Evolutionary conservation across 2,329 filamentous ascomycete genomes (phyloP), one percentile per base, ranked within the genome.

Genomic region (Arthrobotrys musiformis): DNA sequence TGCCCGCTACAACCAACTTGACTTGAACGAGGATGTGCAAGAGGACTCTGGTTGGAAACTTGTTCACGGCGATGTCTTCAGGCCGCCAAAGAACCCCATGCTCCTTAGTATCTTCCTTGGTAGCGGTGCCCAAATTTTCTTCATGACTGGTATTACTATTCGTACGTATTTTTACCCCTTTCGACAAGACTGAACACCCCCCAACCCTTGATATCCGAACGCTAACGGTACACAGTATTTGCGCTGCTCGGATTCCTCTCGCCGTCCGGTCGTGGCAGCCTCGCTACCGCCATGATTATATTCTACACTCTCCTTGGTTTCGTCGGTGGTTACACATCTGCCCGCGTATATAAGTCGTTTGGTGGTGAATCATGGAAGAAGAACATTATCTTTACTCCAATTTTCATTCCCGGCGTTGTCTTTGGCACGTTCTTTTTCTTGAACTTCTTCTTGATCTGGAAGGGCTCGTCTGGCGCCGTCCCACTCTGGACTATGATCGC

Each of bases 41-140:
- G 95, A 99, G 82, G 95, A 99, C 83, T 97, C 94, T 8, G 95
- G 95, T 78, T 99, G 95, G 95, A 99, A 99, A 85, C 86, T 99
- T 56, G 94, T 99, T 0, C 95, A 99, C 81, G 95, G 95, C 66
- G 95, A 99, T 83, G 94, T 98, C 33, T 99, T 99, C 87, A 91
- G 95, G 70, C 90, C 91, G 9, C 95, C 95, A 2, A 89, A 90
- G 79, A 90, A 92, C 76, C 92, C 94, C 0, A 87, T 99, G 28
- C 86, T 97, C 13, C 87, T 99, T 19, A 94, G 94, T 69, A 87
- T 99, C 5, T 87, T 99, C 79, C 88, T 97, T 46, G 95, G 95
- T 73, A 98, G 96, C 82, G 95, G 95, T 78, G 93, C 93, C 9
- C 95, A 99, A 84, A 89, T 99, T 2, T 98, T 99, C 83, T 93